A percentile compares a stretch with the other conserved stretches of the same genome.
Conservation (phyloP, 1,139 yeast species). For the Pichia kudriavzevii region DNA sequence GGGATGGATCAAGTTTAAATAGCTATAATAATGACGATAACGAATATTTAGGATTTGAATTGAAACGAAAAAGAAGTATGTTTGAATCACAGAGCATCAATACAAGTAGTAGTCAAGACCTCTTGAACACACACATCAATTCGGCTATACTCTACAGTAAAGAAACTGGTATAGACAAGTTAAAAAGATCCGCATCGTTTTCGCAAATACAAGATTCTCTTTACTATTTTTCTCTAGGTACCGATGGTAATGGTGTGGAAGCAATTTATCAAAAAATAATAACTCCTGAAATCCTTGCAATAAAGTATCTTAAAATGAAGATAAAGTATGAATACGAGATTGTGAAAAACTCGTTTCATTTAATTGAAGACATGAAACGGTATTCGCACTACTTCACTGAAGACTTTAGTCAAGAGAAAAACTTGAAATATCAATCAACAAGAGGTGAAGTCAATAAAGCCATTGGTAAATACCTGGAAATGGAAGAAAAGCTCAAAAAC, state of each 20-base stretch:
- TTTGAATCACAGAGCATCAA: constrained; percentile 9
- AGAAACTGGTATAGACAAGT: neutral
- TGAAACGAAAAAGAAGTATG: constrained; percentile 7
- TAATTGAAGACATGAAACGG: constrained; percentile 12
- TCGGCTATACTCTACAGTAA: constrained; percentile 4
- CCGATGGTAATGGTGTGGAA: constrained; percentile 13
- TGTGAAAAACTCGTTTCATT: constrained; percentile 9
- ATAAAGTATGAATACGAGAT: constrained; percentile 20
- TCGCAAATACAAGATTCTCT: constrained; percentile 21
- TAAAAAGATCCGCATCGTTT: constrained; percentile 23
- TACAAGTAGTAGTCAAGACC: constrained; percentile 5
- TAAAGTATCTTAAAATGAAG: constrained; percentile 20
- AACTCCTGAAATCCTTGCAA: constrained; percentile 24
- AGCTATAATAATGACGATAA: neutral
- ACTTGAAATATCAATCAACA: constrained; percentile 12
- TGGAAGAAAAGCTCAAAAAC: constrained; percentile 44
- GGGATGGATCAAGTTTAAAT: neutral
- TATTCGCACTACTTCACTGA: constrained; percentile 6
- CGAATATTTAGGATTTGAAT: neutral
- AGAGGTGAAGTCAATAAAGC: constrained; percentile 19
- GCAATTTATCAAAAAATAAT: constrained; percentile 9
- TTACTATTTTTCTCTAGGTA: constrained; percentile 4
- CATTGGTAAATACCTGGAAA: constrained; percentile 20
- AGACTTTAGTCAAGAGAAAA: constrained; percentile 2
- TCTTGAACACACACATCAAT: neutral